These are phyloP conservation scores for Herpetomonas muscarum DNA, from an alignment of 208 protist species.

Conservation along the genomic window DNA sequence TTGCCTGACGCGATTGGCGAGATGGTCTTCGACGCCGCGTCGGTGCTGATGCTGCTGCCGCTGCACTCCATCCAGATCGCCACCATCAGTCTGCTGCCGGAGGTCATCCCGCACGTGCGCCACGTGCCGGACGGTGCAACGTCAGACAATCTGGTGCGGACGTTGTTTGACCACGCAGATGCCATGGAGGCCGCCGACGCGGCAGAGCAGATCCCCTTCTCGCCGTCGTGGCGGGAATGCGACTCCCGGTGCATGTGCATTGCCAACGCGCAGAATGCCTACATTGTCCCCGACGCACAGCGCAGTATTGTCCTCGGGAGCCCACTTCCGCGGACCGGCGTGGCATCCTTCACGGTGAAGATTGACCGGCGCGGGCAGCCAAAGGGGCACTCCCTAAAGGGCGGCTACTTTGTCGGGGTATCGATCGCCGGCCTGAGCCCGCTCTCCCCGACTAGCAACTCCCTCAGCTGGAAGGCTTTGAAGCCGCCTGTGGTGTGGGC, in stretches of 20 bases:
- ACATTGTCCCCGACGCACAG: conserved; percentile 79
- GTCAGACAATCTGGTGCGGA: conserved; percentile 47
- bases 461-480: conserved; percentile 82
- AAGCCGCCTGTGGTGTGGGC: conserved; percentile 89
- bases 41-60: conserved; percentile 78
- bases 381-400: conserved; percentile 86
- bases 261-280: conserved; percentile 58
- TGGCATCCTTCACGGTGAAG: conserved; percentile 81
- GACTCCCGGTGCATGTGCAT: conserved; percentile 78
- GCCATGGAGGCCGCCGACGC: conserved; percentile 4
- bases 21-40: conserved; percentile 79
- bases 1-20: conserved; percentile 30
- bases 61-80: conserved; percentile 80
- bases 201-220: conserved; percentile 56
- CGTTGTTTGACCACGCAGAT: conserved; percentile 77
- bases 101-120: conserved; percentile 72
- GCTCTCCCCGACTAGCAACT: conserved; percentile 75
- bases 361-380: conserved; percentile 70
- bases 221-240: conserved; percentile 74
- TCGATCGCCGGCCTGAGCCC: conserved; percentile 57
- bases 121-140: conserved; percentile 39
- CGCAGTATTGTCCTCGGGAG: conserved; percentile 83
- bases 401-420: conserved; percentile 88
- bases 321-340: conserved; percentile 71
- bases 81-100: conserved; percentile 73